Conservation (phyloP, 192 early-diverging fungal genomes). For the Martensiomyces pterosporus region DNA sequence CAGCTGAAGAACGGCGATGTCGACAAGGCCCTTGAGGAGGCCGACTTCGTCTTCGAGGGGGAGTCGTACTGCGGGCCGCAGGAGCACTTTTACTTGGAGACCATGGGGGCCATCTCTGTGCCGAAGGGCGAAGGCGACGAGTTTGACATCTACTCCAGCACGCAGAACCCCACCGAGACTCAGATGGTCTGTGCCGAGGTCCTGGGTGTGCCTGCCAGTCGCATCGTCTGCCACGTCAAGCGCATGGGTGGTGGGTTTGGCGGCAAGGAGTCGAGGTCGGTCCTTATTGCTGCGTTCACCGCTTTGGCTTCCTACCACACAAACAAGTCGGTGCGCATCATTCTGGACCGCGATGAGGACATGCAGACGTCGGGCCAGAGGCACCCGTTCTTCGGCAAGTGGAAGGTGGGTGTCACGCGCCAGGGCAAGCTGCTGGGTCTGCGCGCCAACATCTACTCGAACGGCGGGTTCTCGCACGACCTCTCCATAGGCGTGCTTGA, state of each 20-base stretch:
- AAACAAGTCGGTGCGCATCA: constrained; percentile 63
- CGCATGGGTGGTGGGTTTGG: constrained; percentile 88
- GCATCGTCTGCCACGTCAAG: constrained; percentile 72
- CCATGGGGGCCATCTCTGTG: constrained; percentile 63
- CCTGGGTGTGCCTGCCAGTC: constrained; percentile 69
- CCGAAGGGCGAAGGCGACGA: constrained; percentile 74
- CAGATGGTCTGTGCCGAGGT: constrained; percentile 66
- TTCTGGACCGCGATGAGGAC: constrained; percentile 83
- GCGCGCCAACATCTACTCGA: constrained; percentile 56
- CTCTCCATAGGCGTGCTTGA: constrained; percentile 67
- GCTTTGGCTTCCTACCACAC: constrained; percentile 68
- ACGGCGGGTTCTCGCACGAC: constrained; percentile 66
- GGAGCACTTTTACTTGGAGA: constrained; percentile 91
- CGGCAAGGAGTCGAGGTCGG: constrained; percentile 69
- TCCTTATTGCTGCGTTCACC: constrained; percentile 59
- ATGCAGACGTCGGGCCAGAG: constrained; percentile 71
- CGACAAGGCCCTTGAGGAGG: constrained; percentile 49
- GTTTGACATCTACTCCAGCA: constrained; percentile 72
- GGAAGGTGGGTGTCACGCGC: constrained; percentile 67
- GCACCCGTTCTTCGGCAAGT: constrained; percentile 76
- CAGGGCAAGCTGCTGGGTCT: constrained; percentile 65
- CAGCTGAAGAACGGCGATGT: constrained; percentile 62
- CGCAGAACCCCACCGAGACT: constrained; percentile 73
- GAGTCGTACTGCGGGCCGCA: constrained; percentile 55
- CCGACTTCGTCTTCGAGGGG: constrained; percentile 57